Conservation (phyloP, 805 yeast species). For the Candida incommunis region DNA sequence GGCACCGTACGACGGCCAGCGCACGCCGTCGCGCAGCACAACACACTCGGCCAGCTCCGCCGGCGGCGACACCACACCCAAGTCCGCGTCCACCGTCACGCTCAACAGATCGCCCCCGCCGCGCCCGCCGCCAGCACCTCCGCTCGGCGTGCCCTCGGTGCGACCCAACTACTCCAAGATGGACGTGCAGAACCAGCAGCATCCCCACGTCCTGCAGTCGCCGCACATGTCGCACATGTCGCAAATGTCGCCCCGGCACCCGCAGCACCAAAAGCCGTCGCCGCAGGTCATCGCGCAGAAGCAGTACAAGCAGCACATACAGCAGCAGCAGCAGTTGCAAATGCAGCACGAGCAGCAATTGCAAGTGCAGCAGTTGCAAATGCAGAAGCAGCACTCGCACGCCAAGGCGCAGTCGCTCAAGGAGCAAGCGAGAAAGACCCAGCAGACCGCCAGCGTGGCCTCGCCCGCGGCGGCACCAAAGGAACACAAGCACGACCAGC, state of each 20-base stretch:
- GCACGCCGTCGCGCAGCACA: constrained; percentile 2
- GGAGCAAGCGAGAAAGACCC: constrained; percentile 3
- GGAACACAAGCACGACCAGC: constrained; percentile 9
- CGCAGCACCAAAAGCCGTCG: constrained; percentile 13
- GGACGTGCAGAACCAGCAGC: constrained; percentile 7
- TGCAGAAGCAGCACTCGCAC: constrained; percentile 2
- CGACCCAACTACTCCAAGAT: constrained; percentile 9
- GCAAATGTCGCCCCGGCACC: constrained; percentile 16
- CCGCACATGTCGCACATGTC: constrained; percentile 26
- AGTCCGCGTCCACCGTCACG: constrained; percentile 6
- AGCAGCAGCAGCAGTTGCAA: constrained; percentile 2
- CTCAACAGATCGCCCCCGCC: constrained; percentile 23
- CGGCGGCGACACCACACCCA: neutral
- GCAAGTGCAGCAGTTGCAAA: constrained; percentile 3
- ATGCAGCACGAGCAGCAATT: constrained; percentile 1
- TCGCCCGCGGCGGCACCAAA: constrained; percentile 2
- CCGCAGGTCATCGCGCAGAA: constrained; percentile 9
- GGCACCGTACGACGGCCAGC: constrained; percentile 4
- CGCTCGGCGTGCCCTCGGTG: constrained; percentile 23
- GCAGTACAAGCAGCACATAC: constrained; percentile 5
- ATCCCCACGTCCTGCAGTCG: no score
- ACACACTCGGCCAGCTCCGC: constrained; percentile 3
- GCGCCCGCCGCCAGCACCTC: constrained; percentile 29
- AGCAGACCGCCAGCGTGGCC: constrained; percentile 2
- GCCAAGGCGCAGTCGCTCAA: neutral